Percentiles rank a stretch among this genome's conserved stretches.
Conservation (phyloP, 495 filamentous ascomycete genomes). For the Penicillium malachiteum region DNA sequence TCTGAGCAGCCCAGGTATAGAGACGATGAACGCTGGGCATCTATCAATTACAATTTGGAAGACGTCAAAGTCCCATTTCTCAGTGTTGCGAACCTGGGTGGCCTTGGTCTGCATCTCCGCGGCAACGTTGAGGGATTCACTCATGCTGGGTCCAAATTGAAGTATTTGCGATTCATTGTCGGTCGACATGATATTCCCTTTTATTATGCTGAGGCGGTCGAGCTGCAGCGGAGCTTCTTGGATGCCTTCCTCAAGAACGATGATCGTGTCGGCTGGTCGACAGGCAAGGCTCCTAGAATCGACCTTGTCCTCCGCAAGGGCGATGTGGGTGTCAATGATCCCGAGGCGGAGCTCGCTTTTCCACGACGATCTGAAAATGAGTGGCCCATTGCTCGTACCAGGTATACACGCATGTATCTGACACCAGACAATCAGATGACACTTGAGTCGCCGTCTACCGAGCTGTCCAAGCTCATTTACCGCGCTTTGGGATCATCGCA, state of each 20-base stretch:
- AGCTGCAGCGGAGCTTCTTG: slow-evolving; percentile 62
- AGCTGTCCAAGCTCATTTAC: slow-evolving; percentile 48
- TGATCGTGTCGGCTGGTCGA: slow-evolving; percentile 57
- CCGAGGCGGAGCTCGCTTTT: slow-evolving; percentile 52
- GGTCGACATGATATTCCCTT: slow-evolving; percentile 71
- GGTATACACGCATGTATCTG: slow-evolving; percentile 58
- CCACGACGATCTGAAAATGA: slow-evolving; percentile 50
- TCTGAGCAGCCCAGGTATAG: slow-evolving; percentile 53
- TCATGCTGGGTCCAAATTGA: slow-evolving; percentile 56
- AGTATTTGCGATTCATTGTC: slow-evolving; percentile 64
- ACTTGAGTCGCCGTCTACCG: slow-evolving; percentile 46
- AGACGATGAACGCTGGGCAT: slow-evolving; percentile 25
- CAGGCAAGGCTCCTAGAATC: slow-evolving; percentile 56
- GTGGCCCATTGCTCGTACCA: slow-evolving; percentile 63
- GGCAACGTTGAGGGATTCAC: slow-evolving; percentile 62
- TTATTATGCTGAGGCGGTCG: slow-evolving; percentile 64
- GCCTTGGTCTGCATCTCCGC: slow-evolving; percentile 58
- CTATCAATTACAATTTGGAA: slow-evolving; percentile 41
- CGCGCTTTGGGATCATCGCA: slow-evolving; percentile 16
- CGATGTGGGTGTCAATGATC: slow-evolving; percentile 60
- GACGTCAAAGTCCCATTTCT: slow-evolving; percentile 61
- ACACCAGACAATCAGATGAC: slow-evolving; percentile 17
- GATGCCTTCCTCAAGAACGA: slow-evolving; percentile 67
- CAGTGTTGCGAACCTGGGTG: slow-evolving; percentile 62
- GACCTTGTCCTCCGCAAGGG: slow-evolving; percentile 59